Base-by-base conservation (phyloP, 164 flowering plant species). In the Cinnamomum micranthum region DNA sequence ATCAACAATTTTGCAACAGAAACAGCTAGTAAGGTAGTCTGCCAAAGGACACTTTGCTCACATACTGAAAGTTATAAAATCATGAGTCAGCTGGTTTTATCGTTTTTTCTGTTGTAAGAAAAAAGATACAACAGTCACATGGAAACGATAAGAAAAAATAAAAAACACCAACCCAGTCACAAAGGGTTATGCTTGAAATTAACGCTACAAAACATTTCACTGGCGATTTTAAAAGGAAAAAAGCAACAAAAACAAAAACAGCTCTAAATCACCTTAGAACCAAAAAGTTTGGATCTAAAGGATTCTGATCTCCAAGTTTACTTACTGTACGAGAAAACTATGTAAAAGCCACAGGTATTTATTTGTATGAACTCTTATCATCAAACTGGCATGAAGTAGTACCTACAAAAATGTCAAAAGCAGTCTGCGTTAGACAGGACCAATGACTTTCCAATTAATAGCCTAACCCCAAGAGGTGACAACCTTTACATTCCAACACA, bases 201-300 rank as follows among this genome's bases (percentile, higher is more conserved):
- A 41, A 41, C 35, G 4, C 47, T 41, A 41, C 47, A 41, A 7
- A 41, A 41, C 47, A 41, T 41, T 41, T 9, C 47, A 41, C 47
- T 41, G 47, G 10, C 11, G 47, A 41, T 41, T 41, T 35, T 9
- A 9, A 41, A 7, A 41, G 11, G 10, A 1, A 35, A 35, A 35
- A 35, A 7, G 47, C 47, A 35, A 41, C 11, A 41, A 9, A 41
- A 41, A 41, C 47, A 14, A 51, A 28, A n/a, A 19, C 51, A 50
- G 55, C 28, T 35, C 64, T 41, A 22, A 58, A 58, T 71, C 65
- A 70, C 62, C 28, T 50, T 70, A 50, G 62, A 58, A 71, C 24
- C 73, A 58, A 51, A 24, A 22, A 7, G 25, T 27, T 13, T 73
- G 70, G 70, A 73, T 50, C 63, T 28, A 73, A 65, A 50, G 47